Evolutionary conservation across 441 rosid species (phyloP), one percentile per base, ranked within the genome.

Genomic region (Metrosideros polymorpha): DNA sequence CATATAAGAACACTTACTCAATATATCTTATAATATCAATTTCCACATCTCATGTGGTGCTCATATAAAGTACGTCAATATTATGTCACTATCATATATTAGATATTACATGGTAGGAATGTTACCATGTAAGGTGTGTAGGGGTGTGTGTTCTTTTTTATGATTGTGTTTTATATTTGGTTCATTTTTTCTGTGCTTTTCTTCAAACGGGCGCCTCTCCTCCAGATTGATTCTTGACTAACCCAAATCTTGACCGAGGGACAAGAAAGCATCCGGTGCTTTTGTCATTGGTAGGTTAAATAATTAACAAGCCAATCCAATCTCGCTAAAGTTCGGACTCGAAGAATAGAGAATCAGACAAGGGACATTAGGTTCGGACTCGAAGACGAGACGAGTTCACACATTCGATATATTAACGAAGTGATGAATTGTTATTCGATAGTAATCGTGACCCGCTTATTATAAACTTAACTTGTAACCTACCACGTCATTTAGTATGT

Each of bases 331-430:
- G 39, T 15, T 59, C 1, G 3, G 3, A 29, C 30, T 56, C 7
- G 1, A 24, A n/a, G 9, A 57, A 6, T 0, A 6, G 24, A 52
- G 24, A 52, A 18, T 52, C 18, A 52, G 9, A 52, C 8, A 17
- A 13, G 24, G 7, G 8, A 52, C 24, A 52, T 3, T 6, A 51
- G 54, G 22, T 52, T 52, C 24, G 9, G 8, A 18, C n/a, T 8
- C 0, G 12, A 54, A 24, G 5, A 22, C 7, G 4, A 30, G 18
- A 14, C 0, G 2, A 27, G 66, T 57, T 57, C 35, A n/a, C 32
- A 14, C 0, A 1, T 3, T n/a, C 10, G 3, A 12, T 6, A 3
- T 0, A n/a, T n/a, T 0, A 3, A 0, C 0, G 18, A 57, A 5
- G 18, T n/a, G 63, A n/a, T 57, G 0, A 1, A n/a, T n/a, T n/a